phyloP scores from a whole-genome alignment of 2,329 filamentous ascomycete genomes.

The Fusarium irregulare region DNA sequence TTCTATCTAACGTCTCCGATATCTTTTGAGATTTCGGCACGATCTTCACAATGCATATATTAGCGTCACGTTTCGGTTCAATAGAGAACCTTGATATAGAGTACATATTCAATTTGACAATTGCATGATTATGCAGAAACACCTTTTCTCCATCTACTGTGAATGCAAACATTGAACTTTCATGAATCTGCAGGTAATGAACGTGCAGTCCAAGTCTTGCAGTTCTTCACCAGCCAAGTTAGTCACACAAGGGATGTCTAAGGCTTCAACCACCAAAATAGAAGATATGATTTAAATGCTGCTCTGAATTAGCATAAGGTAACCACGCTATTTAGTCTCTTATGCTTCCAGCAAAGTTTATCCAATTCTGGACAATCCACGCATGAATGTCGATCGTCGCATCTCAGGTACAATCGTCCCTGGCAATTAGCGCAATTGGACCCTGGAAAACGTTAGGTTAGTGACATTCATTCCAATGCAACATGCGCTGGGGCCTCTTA shows the following conservation, averaged over 20 bases:
- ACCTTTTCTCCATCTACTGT: accelerated
- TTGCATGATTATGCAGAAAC: neutral
- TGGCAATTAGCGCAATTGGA: slow-evolving; percentile 9
- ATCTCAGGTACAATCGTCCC: neutral
- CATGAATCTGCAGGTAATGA: neutral
- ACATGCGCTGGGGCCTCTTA: neutral
- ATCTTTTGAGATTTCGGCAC: neutral
- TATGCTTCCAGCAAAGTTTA: neutral
- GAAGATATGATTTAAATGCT: accelerated
- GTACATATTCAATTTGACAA: slow-evolving; percentile 9
- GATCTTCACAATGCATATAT: slow-evolving; percentile 9
- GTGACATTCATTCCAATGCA: neutral
- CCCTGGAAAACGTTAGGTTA: neutral
- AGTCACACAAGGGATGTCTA: too few species aligned
- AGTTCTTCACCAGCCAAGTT: neutral
- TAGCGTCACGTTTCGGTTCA: neutral
- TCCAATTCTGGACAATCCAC: neutral
- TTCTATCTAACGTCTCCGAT: neutral
- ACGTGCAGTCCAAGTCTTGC: neutral
- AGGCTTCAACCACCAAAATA: neutral
- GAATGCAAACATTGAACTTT: neutral
- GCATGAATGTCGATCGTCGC: slow-evolving; percentile 9
- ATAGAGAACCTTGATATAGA: neutral
- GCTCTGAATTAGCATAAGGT: neutral
- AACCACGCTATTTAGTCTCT: neutral